Evolutionary conservation across 2,329 filamentous ascomycete genomes (phyloP).

Genomic region (Stagonosporopsis vannaccii): DNA sequence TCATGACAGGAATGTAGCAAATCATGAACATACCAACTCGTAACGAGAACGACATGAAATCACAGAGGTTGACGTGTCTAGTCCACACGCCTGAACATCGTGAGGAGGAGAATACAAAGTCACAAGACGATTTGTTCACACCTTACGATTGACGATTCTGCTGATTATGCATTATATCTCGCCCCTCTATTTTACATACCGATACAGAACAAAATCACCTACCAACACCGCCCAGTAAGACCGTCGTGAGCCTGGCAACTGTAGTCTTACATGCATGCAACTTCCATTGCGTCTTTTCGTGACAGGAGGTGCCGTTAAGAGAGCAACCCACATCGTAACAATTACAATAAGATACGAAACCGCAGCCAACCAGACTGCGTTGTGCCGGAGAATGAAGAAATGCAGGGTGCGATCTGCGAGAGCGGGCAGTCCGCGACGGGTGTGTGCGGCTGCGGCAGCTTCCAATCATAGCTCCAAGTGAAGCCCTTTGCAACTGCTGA

Average conservation of each 20-base stretch:
- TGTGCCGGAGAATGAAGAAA: constrained; percentile 17
- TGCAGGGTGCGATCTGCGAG: not conserved
- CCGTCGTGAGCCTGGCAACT: constrained; percentile 11
- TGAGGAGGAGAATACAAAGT: not conserved
- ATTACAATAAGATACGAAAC: constrained; percentile 22
- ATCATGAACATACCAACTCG: no score
- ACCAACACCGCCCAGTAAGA: constrained; percentile 16
- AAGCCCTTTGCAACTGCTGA: not conserved
- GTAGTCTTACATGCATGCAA: constrained; percentile 20
- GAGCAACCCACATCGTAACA: constrained; percentile 20
- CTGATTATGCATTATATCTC: constrained; percentile 17
- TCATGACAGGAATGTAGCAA: no score
- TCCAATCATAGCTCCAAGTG: not conserved
- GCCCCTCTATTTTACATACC: constrained; percentile 8
- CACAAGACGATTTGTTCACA: not conserved
- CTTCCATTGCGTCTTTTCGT: constrained; percentile 19
- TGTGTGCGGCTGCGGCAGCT: not conserved
- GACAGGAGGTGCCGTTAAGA: constrained; percentile 18
- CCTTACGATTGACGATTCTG: not conserved
- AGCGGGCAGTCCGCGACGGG: not conserved
- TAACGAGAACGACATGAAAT: no score
- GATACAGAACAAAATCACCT: constrained; percentile 1
- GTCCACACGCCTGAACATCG: no score
- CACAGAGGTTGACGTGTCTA: not conserved
- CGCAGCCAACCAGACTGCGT: constrained; percentile 16